Conservation (phyloP, 2,329 filamentous ascomycete genomes). For the Passalora sequoiae region DNA sequence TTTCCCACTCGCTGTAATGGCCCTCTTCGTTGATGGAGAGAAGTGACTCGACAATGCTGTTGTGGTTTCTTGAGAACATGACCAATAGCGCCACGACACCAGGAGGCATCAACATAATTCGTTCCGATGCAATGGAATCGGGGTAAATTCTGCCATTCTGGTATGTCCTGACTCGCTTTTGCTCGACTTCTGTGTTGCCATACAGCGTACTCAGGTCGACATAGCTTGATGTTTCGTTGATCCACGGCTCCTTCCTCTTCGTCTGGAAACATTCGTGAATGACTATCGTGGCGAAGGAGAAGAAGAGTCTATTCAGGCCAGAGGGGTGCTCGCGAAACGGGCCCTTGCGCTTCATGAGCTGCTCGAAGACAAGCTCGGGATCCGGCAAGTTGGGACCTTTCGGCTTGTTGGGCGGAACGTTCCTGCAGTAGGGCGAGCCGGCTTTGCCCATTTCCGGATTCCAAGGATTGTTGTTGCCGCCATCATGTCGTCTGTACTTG, state of each 20-base stretch:
- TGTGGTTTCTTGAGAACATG: slow-evolving; percentile 46
- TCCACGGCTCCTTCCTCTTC: slow-evolving; percentile 36
- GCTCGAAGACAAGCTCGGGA: slow-evolving; percentile 45
- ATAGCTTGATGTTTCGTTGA: slow-evolving; percentile 46
- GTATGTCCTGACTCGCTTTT: slow-evolving; percentile 42
- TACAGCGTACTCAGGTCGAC: slow-evolving; percentile 47
- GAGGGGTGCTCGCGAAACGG: slow-evolving; percentile 43
- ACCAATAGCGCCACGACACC: slow-evolving; percentile 41
- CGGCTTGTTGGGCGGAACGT: slow-evolving; percentile 43
- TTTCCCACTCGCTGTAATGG: slow-evolving; percentile 41
- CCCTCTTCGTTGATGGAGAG: slow-evolving; percentile 42
- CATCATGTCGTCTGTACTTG: slow-evolving; percentile 43
- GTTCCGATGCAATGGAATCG: slow-evolving; percentile 42
- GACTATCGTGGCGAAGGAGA: slow-evolving; percentile 46
- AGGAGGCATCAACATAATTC: slow-evolving; percentile 48
- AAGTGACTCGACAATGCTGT: slow-evolving; percentile 39
- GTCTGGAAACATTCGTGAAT: slow-evolving; percentile 49
- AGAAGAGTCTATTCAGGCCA: slow-evolving; percentile 44
- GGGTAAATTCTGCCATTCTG: slow-evolving; percentile 41
- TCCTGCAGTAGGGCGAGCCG: slow-evolving; percentile 44
- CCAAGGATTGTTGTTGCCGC: slow-evolving; percentile 46
- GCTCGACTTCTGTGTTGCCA: slow-evolving; percentile 42
- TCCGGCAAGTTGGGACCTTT: slow-evolving; percentile 49
- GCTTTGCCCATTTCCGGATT: slow-evolving; percentile 51
- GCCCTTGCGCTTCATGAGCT: slow-evolving; percentile 40